Conservation (phyloP, 1,139 yeast species). For the Candida sp. region DNA sequence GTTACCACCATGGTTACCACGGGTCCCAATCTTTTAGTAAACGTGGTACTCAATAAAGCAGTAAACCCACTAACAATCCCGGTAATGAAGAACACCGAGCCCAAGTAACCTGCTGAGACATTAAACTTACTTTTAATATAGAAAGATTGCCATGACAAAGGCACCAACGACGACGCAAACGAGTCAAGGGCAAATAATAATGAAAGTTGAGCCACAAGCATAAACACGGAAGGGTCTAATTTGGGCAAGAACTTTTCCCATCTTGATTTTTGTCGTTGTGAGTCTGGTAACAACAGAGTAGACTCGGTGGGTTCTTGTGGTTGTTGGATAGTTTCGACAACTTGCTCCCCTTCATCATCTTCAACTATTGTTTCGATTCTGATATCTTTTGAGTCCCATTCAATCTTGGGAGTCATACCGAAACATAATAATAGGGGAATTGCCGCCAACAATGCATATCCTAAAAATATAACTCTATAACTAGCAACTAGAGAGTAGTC, state of each 20-base stretch:
- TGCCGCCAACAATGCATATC: conserved; percentile 18
- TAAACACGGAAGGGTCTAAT: conserved; percentile 14
- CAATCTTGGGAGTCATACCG: conserved; percentile 17
- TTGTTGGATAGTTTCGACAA: neutral
- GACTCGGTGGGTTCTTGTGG: conserved; percentile 6
- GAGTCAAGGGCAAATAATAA: conserved; percentile 40
- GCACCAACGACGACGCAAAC: conserved; percentile 40
- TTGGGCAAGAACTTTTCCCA: conserved; percentile 16
- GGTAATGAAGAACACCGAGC: conserved; percentile 35
- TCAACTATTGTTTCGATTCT: neutral
- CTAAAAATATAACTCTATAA: conserved; percentile 26
- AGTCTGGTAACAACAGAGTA: conserved; percentile 9
- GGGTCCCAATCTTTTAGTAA: conserved; percentile 42
- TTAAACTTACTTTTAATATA: conserved; percentile 35
- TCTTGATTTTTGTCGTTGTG: conserved; percentile 7
- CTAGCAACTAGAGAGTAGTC: conserved; percentile 20
- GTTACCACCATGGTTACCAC: conserved; percentile 43
- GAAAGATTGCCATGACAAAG: conserved; percentile 44
- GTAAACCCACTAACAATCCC: conserved; percentile 38
- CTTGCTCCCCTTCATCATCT: neutral
- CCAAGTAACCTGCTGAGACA: conserved; percentile 30
- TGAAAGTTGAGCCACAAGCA: conserved; percentile 30
- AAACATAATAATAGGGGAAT: conserved; percentile 16
- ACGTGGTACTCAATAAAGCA: conserved; percentile 38
- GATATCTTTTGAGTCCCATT: conserved; percentile 9